These are phyloP conservation scores for Alternaria postmessia DNA, from an alignment of 2,329 filamentous ascomycete genomes.

Conservation along the genomic window DNA sequence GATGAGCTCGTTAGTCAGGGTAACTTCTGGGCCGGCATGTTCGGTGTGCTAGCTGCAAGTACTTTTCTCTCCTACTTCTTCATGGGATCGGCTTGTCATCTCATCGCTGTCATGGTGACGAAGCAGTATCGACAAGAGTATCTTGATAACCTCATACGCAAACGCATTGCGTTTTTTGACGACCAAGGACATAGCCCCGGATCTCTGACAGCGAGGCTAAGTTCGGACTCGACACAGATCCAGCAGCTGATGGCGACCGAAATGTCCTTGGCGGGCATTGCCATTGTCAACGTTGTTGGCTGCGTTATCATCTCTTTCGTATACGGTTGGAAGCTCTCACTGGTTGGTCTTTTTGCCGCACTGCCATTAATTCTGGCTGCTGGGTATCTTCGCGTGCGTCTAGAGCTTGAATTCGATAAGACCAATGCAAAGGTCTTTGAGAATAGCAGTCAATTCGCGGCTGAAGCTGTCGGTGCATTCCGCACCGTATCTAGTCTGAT, in stretches of 20 bases:
- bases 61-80: conserved; percentile 64
- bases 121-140: conserved; percentile 67
- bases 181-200: conserved; percentile 67
- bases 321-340: conserved; percentile 79
- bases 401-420: conserved; percentile 72
- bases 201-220: conserved; percentile 65
- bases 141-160: conserved; percentile 66
- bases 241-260: conserved; percentile 71
- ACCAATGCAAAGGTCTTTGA: conserved; percentile 74
- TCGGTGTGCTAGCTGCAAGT: conserved; percentile 65
- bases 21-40: conserved; percentile 73
- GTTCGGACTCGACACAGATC: conserved; percentile 66
- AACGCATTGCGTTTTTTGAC: conserved; percentile 69
- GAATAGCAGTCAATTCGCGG: conserved; percentile 76
- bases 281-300: conserved; percentile 71
- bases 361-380: conserved; percentile 61
- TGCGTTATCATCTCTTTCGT: conserved; percentile 72
- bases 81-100: conserved; percentile 50
- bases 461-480: conserved; percentile 77
- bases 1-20: conserved; percentile 45
- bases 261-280: conserved; percentile 67
- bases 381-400: conserved; percentile 61
- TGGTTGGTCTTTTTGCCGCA: conserved; percentile 70
- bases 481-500: conserved; percentile 75
- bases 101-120: conserved; percentile 55